Percentiles rank a stretch among this genome's conserved stretches.
These are phyloP conservation scores for Passiflora organensis DNA, from an alignment of 345 rosid species.

Conservation along the genomic window DNA sequence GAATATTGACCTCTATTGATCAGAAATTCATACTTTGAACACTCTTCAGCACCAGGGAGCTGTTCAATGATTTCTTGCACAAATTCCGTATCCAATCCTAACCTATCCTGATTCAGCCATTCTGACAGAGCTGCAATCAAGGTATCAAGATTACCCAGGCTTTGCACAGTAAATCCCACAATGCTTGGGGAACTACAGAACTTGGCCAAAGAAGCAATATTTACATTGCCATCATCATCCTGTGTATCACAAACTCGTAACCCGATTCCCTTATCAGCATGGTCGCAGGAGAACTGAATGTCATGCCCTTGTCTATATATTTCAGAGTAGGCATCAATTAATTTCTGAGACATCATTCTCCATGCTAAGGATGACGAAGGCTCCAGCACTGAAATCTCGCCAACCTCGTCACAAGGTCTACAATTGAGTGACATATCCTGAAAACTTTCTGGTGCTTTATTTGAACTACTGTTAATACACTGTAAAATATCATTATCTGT, in stretches of 20 bases:
- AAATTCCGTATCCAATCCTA: slow-evolving; percentile 85
- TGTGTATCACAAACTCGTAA: slow-evolving; percentile 31
- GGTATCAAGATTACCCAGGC: slow-evolving; percentile 40
- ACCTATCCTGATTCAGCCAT: slow-evolving; percentile 88
- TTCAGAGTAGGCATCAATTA: slow-evolving; percentile 51
- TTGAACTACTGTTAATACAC: slow-evolving; percentile 40
- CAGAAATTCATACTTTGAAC: slow-evolving; percentile 59
- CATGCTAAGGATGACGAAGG: slow-evolving; percentile 69
- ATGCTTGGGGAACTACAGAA: slow-evolving; percentile 53
- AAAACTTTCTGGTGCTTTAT: slow-evolving; percentile 22
- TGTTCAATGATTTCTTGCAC: slow-evolving; percentile 80
- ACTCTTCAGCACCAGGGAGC: slow-evolving; percentile 65
- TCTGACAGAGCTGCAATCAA: slow-evolving; percentile 39
- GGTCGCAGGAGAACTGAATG: slow-evolving; percentile 60
- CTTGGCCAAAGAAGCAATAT: slow-evolving; percentile 41
- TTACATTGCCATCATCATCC: slow-evolving; percentile 33
- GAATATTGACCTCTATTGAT: slow-evolving; percentile 45
- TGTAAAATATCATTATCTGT: slow-evolving; percentile 49
- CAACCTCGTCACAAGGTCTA: slow-evolving; percentile 48
- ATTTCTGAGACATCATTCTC: slow-evolving; percentile 56
- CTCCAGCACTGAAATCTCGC: slow-evolving; percentile 73
- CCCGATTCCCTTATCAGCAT: slow-evolving; percentile 38
- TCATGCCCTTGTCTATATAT: slow-evolving; percentile 36
- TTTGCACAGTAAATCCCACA: slow-evolving; percentile 25
- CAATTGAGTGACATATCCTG: slow-evolving; percentile 27